These are phyloP conservation scores for Leccinum rimulosum DNA, from an alignment of 768 basidiomycete genomes.

Conservation along the genomic window DNA sequence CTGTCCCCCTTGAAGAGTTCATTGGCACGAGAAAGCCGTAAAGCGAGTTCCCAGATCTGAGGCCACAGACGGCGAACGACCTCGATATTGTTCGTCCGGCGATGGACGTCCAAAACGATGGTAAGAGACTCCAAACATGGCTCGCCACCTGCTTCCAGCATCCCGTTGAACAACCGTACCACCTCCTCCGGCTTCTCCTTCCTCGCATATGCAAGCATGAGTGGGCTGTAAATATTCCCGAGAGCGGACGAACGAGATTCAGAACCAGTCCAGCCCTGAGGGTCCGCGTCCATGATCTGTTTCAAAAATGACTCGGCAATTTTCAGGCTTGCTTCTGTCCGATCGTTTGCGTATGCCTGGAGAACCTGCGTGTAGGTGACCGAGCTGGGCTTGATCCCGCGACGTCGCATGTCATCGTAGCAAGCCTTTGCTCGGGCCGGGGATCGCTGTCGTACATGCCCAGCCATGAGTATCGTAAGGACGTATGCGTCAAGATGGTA, in stretches of 20 bases:
- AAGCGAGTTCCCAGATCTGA: constrained; percentile 58
- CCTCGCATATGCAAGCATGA: constrained; percentile 52
- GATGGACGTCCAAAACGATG: constrained; percentile 70
- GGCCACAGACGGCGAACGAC: constrained; percentile 66
- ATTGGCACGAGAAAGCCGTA: constrained; percentile 37
- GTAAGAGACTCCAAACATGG: constrained; percentile 61
- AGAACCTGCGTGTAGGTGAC: constrained; percentile 70
- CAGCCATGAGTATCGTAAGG: constrained; percentile 74
- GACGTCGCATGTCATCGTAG: constrained; percentile 67
- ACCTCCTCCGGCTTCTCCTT: constrained; percentile 48
- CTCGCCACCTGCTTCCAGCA: constrained; percentile 51
- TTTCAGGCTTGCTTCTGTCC: constrained; percentile 46
- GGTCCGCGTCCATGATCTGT: constrained; percentile 41
- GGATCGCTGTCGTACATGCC: constrained; percentile 59
- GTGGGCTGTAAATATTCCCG: constrained; percentile 57
- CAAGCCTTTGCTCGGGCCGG: constrained; percentile 55
- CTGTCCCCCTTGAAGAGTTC: constrained; percentile 31
- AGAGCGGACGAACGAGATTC: constrained; percentile 43
- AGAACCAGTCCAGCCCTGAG: constrained; percentile 36
- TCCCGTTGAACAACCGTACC: constrained; percentile 53
- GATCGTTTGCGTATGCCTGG: constrained; percentile 52
- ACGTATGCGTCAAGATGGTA: constrained; percentile 54
- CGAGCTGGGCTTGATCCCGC: constrained; percentile 64
- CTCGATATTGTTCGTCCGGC: constrained; percentile 52
- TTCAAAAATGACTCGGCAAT: constrained; percentile 68